A percentile compares a stretch with the other conserved stretches of the same genome.
Evolutionary conservation across 306 rosid species (phyloP).

Genomic region (Cicer arietinum): DNA sequence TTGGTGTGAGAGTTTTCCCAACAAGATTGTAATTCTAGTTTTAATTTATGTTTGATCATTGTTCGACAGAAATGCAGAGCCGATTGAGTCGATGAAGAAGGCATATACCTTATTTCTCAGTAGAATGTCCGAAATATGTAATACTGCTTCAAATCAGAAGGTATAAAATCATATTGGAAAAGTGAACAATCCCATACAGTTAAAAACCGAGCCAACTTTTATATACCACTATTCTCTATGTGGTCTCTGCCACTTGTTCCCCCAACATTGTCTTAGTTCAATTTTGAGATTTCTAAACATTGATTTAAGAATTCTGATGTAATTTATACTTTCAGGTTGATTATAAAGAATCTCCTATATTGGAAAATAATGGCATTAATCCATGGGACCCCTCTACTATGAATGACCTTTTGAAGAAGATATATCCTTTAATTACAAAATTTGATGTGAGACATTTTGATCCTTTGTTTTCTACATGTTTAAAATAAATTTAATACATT

Average conservation of each 20-base stretch:
- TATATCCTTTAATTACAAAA: constrained; percentile 53
- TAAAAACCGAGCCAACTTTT: constrained; percentile 26
- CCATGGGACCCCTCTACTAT: constrained; percentile 82
- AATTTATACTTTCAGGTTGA: constrained; percentile 59
- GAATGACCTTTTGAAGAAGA: constrained; percentile 62
- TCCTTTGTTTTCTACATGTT: constrained; percentile 34
- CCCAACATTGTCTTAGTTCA: constrained; percentile 24
- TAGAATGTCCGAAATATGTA: constrained; percentile 63
- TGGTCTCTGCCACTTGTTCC: constrained; percentile 25
- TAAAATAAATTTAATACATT: background rate
- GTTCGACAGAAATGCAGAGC: constrained; percentile 74
- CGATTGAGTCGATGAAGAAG: constrained; percentile 71
- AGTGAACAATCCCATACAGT: constrained; percentile 31
- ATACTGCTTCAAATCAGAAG: constrained; percentile 55
- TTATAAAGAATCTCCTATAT: constrained; percentile 37
- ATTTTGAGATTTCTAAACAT: constrained; percentile 38
- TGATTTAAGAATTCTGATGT: constrained; percentile 24
- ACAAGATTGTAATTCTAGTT: constrained; percentile 22
- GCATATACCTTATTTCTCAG: constrained; percentile 66
- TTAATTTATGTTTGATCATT: constrained; percentile 38
- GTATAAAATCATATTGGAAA: constrained; percentile 46
- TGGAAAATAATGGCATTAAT: constrained; percentile 53
- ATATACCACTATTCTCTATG: constrained; percentile 11
- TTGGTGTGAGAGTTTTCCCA: background rate
- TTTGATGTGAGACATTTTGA: constrained; percentile 61